Evolutionary conservation across 768 basidiomycete genomes (phyloP).

Genomic region (Antrodiella citrinella): DNA sequence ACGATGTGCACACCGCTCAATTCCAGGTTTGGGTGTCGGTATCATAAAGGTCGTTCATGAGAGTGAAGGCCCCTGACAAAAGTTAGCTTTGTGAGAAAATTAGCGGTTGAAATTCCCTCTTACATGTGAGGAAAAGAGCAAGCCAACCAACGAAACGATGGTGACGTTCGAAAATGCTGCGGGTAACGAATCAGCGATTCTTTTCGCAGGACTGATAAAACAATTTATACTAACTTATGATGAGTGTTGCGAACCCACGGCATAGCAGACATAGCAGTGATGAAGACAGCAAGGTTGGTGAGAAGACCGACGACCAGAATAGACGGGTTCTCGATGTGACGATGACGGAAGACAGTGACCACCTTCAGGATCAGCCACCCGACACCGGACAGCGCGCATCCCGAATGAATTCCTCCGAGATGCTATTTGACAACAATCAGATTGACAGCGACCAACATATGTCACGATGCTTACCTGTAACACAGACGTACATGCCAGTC

Average conservation of each 20-base stretch:
- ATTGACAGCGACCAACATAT: background rate
- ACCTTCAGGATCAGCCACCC: slow-evolving; percentile 63
- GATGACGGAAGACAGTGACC: slow-evolving; percentile 44
- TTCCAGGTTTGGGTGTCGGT: slow-evolving; percentile 48
- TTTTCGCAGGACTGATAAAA: background rate
- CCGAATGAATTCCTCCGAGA: slow-evolving; percentile 74
- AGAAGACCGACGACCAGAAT: slow-evolving; percentile 55
- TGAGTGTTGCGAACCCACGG: slow-evolving; percentile 77
- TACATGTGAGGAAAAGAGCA: slow-evolving; percentile 48
- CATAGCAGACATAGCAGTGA: slow-evolving; percentile 58
- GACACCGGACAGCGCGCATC: slow-evolving; percentile 64
- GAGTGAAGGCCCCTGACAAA: slow-evolving; percentile 55
- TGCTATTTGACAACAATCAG: slow-evolving; percentile 33
- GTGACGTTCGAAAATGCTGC: slow-evolving; percentile 72
- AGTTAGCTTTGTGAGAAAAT: background rate
- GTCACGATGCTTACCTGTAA: slow-evolving; percentile 39
- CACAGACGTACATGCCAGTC: slow-evolving; percentile 65
- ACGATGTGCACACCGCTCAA: slow-evolving; percentile 44
- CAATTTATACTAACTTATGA: slow-evolving; percentile 75
- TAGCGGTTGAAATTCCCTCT: background rate
- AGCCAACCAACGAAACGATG: slow-evolving; percentile 78
- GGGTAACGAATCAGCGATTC: slow-evolving; percentile 3
- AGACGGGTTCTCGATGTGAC: slow-evolving; percentile 42
- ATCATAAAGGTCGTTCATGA: slow-evolving; percentile 59
- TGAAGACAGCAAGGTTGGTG: slow-evolving; percentile 46